Evolutionary conservation across 148 eudicot species (phyloP), one percentile per base, ranked within the genome.

Genomic region (Cornus florida): DNA sequence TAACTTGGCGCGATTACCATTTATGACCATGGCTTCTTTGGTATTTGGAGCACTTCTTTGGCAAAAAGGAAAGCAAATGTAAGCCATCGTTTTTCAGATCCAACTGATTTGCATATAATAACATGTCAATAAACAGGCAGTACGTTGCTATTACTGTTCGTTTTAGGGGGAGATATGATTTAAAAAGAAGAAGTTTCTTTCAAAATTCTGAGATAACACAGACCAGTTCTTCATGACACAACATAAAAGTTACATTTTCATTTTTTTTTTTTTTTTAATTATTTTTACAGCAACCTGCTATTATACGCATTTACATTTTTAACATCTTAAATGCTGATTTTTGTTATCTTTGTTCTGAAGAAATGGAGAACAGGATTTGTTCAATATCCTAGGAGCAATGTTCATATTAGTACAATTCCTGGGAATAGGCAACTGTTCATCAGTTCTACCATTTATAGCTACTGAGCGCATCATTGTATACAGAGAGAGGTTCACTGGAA

Each of bases 41-140:
- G 62, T 83, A 5, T 67, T 90, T 53, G 94, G 92, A 71, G 75
- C 80, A 35, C 64, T 89, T 19, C 84, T 87, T 38, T 89, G 94
- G 90, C 77, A 85, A 28, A 68, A 84, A 69, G 94, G 86, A 57
- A 76, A 57, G 60, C 82, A 87, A 23, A 82, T 81, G 92, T 89
- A 75, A 79, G 84, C 57, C 38, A n/a, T n/a, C 43, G 10, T 79
- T 64, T n/a, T 38, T 56, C 33, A 56, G 48, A 56, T 66, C 10
- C n/a, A 20, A 20, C 28, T 12, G 31, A 59, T 70, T 32, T 38
- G 17, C n/a, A n/a, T n/a, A 46, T 56, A 70, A 20, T 33, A 69
- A n/a, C 48, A 4, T 38, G 56, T n/a, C n/a, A n/a, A n/a, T 7
- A 43, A 43, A 7, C 48, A 43, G 48, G 48, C 48, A 43, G n/a